Base-by-base conservation (phyloP, 305 asterid genomes). In the Galium porrigens region DNA sequence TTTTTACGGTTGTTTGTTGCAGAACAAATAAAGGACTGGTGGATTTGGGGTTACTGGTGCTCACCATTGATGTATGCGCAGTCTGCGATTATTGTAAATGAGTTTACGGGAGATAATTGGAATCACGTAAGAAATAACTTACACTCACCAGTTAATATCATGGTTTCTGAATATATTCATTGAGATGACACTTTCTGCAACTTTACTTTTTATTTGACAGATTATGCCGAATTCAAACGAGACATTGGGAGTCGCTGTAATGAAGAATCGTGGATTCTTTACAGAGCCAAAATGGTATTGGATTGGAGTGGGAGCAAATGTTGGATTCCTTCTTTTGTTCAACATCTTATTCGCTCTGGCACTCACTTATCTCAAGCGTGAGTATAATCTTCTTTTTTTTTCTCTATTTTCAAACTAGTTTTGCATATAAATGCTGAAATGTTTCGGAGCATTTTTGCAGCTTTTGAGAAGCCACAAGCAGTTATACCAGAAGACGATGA, bases 31-130 rank as follows among this genome's bases (percentile, higher is more conserved):
- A 78, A 75, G 70, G 67, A 48, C 29, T 87, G 95, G 92, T 87
- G 89, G 94, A 6, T 78, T 70, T 87, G 95, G 95, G 95, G 85
- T 56, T 87, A 79, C 75, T 85, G 85, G 81, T 15, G 74, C 36
- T 84, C 94, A 25, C 89, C 96, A 0, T 18, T 87, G 77, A 85
- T 84, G 90, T 89, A 89, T 65, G 82, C 84, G 0, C 82, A 76
- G 67, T 85, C 84, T 68, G 94, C 88, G 42, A 71, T 89, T 58
- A 65, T 74, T 27, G 81, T 79, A 57, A 82, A 82, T 48, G 84
- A 82, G 51, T 76, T 81, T 63, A 53, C 68, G 0, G 81, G 75
- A 17, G 34, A 65, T 17, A 58, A 75, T 25, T 78, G 81, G 86
- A 73, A 42, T 58, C 70, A 2, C 30, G 86, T 79, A 71, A 73